These are phyloP conservation scores for Tetrapisispora fleetii DNA, from an alignment of 805 yeast genomes.

Conservation along the genomic window DNA sequence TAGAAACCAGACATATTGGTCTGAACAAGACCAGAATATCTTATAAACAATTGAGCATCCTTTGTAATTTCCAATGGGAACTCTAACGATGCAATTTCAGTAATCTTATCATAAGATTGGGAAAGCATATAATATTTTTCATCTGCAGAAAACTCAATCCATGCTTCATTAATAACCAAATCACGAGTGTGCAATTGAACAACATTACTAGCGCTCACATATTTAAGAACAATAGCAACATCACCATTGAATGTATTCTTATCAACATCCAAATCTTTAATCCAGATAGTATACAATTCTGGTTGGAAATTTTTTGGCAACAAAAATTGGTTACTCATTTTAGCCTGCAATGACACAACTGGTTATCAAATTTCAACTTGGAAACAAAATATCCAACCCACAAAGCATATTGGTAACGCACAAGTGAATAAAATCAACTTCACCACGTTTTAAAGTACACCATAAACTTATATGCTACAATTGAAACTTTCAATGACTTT, in stretches of 20 bases:
- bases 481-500: too few species aligned
- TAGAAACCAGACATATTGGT: conserved; percentile 66
- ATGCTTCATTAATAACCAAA: conserved; percentile 29
- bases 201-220: conserved; percentile 41
- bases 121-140: conserved; percentile 4
- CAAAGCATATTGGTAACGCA: too few species aligned
- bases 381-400: too few species aligned
- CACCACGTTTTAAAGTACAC: too few species aligned
- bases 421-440: too few species aligned
- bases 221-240: background rate
- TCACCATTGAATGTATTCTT: conserved; percentile 3
- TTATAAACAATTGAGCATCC: conserved; percentile 32
- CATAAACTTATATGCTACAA: too few species aligned
- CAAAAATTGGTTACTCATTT: conserved; percentile 3
- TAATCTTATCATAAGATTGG: conserved; percentile 33
- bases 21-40: conserved; percentile 55
- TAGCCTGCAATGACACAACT: background rate
- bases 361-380: too few species aligned
- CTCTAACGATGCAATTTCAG: conserved; percentile 54
- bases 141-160: background rate
- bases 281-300: conserved; percentile 3
- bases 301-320: conserved; percentile 7
- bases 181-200: conserved; percentile 52
- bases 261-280: background rate
- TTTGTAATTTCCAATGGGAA: conserved; percentile 36